Conservation (phyloP, 257 asterid species). For the Cordia subcordata region DNA sequence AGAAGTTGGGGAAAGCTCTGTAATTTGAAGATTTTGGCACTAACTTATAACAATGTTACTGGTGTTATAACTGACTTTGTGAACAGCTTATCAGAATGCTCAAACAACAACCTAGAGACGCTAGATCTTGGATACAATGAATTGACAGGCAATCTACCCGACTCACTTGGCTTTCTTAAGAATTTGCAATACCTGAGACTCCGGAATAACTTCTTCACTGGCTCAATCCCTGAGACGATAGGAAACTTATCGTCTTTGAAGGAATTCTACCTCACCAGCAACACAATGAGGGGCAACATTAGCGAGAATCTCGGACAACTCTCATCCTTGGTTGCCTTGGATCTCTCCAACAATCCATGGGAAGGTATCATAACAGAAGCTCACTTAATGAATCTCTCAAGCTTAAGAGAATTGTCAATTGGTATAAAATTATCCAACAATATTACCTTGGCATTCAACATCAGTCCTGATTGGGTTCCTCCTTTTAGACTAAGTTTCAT, state of each 20-base stretch:
- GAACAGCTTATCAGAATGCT: constrained; percentile 22
- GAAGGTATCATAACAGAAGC: constrained; percentile 36
- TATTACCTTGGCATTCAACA: constrained; percentile 23
- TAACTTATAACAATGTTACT: constrained; percentile 11
- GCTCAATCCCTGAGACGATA: constrained; percentile 24
- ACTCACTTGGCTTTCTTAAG: constrained; percentile 21
- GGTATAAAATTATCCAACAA: constrained; percentile 10
- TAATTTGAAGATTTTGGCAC: constrained; percentile 18
- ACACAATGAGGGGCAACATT: constrained; percentile 27
- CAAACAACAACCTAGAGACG: constrained; percentile 15
- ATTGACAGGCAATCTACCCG: constrained; percentile 18
- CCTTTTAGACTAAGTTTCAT: constrained; percentile 26
- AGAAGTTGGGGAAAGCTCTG: constrained; percentile 20
- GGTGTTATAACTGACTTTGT: constrained; percentile 15
- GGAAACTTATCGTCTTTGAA: constrained; percentile 27
- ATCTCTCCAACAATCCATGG: constrained; percentile 24
- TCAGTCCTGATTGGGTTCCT: constrained; percentile 25
- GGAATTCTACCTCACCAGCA: constrained; percentile 21
- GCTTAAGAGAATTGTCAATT: constrained; percentile 23
- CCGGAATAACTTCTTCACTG: constrained; percentile 19
- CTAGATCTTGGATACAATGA: constrained; percentile 18
- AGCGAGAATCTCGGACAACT: constrained; percentile 29
- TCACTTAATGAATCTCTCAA: constrained; percentile 27
- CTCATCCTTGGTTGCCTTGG: constrained; percentile 14
- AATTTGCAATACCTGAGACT: constrained; percentile 16